Evolutionary conservation across 345 rosid species (phyloP), one percentile per base, ranked within the genome.

Genomic region (Excoecaria cochinchinensis): DNA sequence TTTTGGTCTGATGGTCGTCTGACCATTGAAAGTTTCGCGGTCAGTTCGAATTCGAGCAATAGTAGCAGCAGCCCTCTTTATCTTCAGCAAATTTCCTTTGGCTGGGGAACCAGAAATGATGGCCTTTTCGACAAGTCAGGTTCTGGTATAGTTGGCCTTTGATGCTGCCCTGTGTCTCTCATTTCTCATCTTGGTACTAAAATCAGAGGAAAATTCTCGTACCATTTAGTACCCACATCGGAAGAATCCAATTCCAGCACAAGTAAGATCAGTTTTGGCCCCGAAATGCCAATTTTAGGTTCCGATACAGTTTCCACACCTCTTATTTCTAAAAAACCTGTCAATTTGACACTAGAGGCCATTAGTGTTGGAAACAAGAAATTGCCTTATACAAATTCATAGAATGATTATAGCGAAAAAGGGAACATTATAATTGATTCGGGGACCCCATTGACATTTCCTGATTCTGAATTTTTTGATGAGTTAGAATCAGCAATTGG

Each of bases 91-190:
- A 58, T 81, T 0, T 71, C 77, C n/a, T 75, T 90, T 46, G 93
- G 97, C 7, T 92, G 94, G 50, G 90, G 92, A 9, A 79, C 77
- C 48, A 56, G 71, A 58, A 89, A 86, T 10, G 83, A 78, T 9
- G 89, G 92, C 25, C 63, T 69, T 0, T 88, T 84, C n/a, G 87
- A 87, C 24, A 76, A 79, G 42, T 40, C 25, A 1, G 94, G 92
- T 6, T 82, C 92, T 0, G 92, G 92, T 3, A 85, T 90, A n/a
- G 44, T 89, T 17, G 97, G 94, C 3, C 91, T 92, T 0, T 90
- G 93, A 1, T 86, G 90, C 0, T 90, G 92, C 22, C 67, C 85
- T 4, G 80, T 89, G 46, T 92, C 94, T 1, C 40, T 92, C 4
- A 21, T 86, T 15, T 79, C 88, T 1, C 97, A 91, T 48, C 21